Evolutionary conservation across 2,329 filamentous ascomycete genomes (phyloP).

Genomic region (Alternaria infectoria): DNA sequence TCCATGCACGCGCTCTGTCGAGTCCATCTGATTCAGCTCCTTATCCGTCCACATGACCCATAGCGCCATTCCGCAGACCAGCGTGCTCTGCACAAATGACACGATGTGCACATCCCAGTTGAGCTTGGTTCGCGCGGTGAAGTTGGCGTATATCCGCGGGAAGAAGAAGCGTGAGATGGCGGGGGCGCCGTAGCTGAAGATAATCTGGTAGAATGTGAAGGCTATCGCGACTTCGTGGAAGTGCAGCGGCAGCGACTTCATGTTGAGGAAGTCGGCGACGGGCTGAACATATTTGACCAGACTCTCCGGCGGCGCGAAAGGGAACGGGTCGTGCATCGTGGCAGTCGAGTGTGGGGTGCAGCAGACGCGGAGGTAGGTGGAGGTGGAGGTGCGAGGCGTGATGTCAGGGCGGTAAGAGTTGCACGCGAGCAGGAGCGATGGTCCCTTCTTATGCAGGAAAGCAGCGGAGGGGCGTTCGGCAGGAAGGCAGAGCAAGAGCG

Average conservation of each 20-base stretch:
- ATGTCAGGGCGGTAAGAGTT: slow-evolving; percentile 10
- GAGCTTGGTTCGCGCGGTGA: slow-evolving; percentile 69
- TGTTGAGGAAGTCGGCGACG: slow-evolving; percentile 65
- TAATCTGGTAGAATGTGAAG: slow-evolving; percentile 70
- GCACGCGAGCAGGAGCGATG: slow-evolving; percentile 9
- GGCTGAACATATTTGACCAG: slow-evolving; percentile 65
- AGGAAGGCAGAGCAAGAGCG: slow-evolving; percentile 2
- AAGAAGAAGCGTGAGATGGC: slow-evolving; percentile 67
- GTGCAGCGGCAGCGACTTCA: slow-evolving; percentile 75
- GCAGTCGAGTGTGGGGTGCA: slow-evolving; percentile 12
- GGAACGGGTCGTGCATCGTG: slow-evolving; percentile 76
- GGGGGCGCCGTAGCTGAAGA: slow-evolving; percentile 72
- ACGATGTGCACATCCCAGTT: slow-evolving; percentile 90
- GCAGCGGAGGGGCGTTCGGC: slow-evolving; percentile 5
- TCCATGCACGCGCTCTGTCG: slow-evolving; percentile 74
- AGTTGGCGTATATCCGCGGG: slow-evolving; percentile 66
- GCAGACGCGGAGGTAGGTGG: slow-evolving; percentile 11
- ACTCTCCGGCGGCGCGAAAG: slow-evolving; percentile 63
- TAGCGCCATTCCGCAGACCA: slow-evolving; percentile 76
- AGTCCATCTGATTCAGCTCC: slow-evolving; percentile 70
- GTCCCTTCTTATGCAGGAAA: neutral
- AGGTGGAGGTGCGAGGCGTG: slow-evolving; percentile 4
- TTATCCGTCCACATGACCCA: slow-evolving; percentile 73
- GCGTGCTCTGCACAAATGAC: slow-evolving; percentile 75
- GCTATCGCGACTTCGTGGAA: slow-evolving; percentile 76